Evolutionary conservation across 768 basidiomycete species (phyloP).

Genomic region (Guyanaporus albipodus): DNA sequence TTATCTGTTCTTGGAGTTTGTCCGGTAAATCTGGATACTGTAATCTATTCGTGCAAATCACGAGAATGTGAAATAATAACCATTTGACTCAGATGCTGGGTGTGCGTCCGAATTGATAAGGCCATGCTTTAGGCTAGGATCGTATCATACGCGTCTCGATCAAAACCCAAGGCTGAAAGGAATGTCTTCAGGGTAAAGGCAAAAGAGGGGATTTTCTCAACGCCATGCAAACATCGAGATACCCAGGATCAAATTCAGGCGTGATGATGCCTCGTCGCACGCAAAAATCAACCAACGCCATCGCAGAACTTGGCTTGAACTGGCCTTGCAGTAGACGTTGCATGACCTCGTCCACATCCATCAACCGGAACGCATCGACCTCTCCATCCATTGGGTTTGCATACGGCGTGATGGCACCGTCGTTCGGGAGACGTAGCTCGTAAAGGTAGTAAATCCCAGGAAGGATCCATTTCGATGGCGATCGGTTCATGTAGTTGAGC

Average conservation of each 20-base stretch:
- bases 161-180: neutral
- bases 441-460: constrained; percentile 45
- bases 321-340: constrained; percentile 30
- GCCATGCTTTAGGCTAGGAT: too few species aligned
- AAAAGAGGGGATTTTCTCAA: constrained; percentile 17
- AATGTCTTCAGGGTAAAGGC: constrained; percentile 17
- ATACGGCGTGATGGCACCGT: constrained; percentile 32
- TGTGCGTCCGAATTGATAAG: too few species aligned
- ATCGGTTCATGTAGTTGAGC: constrained; percentile 40
- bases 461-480: constrained; percentile 40
- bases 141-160: neutral
- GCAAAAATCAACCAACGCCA: constrained; percentile 42
- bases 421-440: constrained; percentile 38
- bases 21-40: neutral
- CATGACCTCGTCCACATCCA: constrained; percentile 34
- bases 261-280: constrained; percentile 33
- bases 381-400: constrained; percentile 39
- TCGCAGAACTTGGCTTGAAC: constrained; percentile 43
- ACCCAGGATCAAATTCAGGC: constrained; percentile 22
- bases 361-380: constrained; percentile 40
- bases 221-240: constrained; percentile 23
- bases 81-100: too few species aligned
- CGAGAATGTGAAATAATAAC: too few species aligned
- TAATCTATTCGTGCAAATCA: too few species aligned
- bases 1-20: neutral